Evolutionary conservation across 129 eudicot genomes (phyloP), one percentile per base, ranked within the genome.

Genomic region (Tagetes erecta): DNA sequence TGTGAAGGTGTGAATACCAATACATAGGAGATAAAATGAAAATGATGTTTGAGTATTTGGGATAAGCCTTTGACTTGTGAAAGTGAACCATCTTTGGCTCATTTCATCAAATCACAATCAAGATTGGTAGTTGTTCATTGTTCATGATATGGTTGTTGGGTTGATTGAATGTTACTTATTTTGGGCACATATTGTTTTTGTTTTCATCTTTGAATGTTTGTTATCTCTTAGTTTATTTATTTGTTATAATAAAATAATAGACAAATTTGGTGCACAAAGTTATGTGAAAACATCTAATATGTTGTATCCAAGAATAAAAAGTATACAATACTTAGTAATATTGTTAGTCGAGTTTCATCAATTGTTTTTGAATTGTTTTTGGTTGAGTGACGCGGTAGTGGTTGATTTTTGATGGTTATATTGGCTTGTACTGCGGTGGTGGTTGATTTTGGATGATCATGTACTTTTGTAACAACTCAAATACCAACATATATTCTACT

Each of bases 41-140:
- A 64, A 64, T 64, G 73, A 64, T 73, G 69, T 79, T 72, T 53
- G 79, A 79, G 68, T 56, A 72, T 56, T 74, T 46, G 34, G 82
- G 78, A 79, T 79, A 79, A 72, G 68, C 66, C 37, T 13, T 72
- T 72, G 74, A 72, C 64, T 36, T 38, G 62, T 72, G 83, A 79
- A 72, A 79, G 64, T 56, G 78, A 65, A 55, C 64, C 51, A 53
- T 42, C 37, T 65, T 64, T 72, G 78, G 68, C 73, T 52, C 78
- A 72, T 72, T 64, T 68, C 60, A 35, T 68, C 60, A 11, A 72
- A 62, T 62, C 67, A 38, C 69, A 51, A 65, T 79, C 83, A 72
- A 34, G 39, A 64, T 7, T 42, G 66, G 73, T 55, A 78, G 78
- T 72, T 53, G 63, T 79, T 79, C 53, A 58, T 64, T 78, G 62